phyloP scores from a whole-genome alignment of 1,284 basidiomycete species.

The Trametes pubescens region DNA sequence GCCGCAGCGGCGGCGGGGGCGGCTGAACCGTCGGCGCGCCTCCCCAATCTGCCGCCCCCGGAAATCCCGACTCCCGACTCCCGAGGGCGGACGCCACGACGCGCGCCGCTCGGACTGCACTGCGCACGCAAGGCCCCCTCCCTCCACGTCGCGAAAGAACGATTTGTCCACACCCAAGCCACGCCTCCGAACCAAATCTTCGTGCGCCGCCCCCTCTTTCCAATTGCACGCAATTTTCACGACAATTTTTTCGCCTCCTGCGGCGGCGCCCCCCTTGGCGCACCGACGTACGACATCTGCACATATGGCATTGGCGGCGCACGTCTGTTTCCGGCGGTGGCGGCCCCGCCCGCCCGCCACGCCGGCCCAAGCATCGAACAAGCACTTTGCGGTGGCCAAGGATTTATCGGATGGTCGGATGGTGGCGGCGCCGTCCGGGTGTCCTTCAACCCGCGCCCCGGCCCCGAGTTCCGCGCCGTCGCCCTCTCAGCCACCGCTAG shows the following conservation, averaged over 20 bases:
- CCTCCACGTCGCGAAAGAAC: too few species aligned
- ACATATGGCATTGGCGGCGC: too few species aligned
- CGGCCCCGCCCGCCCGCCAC: neutral
- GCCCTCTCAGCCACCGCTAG: too few species aligned
- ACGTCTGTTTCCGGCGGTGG: too few species aligned
- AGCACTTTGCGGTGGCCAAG: too few species aligned
- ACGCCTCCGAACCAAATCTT: too few species aligned
- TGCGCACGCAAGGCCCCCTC: neutral
- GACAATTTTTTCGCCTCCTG: too few species aligned
- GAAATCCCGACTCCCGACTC: neutral
- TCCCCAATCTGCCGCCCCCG: neutral
- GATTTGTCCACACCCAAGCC: too few species aligned
- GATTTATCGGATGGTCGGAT: neutral
- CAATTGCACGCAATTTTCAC: too few species aligned
- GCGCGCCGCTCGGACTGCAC: neutral
- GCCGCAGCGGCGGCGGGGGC: slow-evolving; percentile 1
- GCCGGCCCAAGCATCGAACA: neutral
- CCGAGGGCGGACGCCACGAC: neutral
- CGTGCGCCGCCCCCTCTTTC: too few species aligned
- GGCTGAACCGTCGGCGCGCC: slow-evolving; percentile 5
- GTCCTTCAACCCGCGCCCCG: neutral
- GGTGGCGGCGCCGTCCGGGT: neutral
- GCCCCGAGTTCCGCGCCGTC: too few species aligned
- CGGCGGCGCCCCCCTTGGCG: neutral
- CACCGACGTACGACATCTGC: neutral